Evolutionary conservation across 2,329 filamentous ascomycete genomes (phyloP), one percentile per base, ranked within the genome.

Genomic region (Clarireedia sp.): DNA sequence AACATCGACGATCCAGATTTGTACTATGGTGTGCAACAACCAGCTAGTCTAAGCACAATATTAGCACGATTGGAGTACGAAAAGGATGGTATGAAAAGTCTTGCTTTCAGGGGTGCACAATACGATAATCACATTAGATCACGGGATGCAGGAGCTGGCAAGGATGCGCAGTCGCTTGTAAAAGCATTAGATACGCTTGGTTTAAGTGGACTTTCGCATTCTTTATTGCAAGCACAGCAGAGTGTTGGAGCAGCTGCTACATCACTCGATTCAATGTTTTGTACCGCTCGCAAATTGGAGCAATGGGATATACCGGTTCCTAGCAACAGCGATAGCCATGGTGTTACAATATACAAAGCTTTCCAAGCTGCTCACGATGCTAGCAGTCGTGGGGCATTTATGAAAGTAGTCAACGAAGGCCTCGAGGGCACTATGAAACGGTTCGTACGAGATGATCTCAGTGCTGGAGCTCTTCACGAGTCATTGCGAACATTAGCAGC

Each of bases 1-100:
- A 92, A 89, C 58, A 87, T 99, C 47, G 91, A 96, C 66, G 95
- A 99, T 65, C 92, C 91, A 1, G 94, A 99, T 69, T 86, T 90
- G 0, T 99, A 95, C 69, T 99, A 99, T 67, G 95, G 94, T 3
- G 78, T 96, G 7, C 82, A 89, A 43, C 87, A 95, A 69, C 81
- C 82, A 41, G 81, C 90, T 6, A 90, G 84, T 56, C 73, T 99
- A 16, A 76, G 80, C 16, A 89, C 86, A 10, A 86, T 97, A 1
- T 75, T 97, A 57, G 81, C 86, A 50, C 85, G 89, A 9, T 78
- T 97, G 4, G 90, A 96, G 62, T 92, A 96, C 67, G 94, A 99
- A 71, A 85, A 85, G 49, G 86, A 95, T 63, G 91, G 91, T 0
- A 77, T 85, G 50, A 95, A 95, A 67, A 92, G 88, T 60, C 78